These are phyloP conservation scores for Aspergillus novofumigatus DNA, from an alignment of 2,329 filamentous ascomycete species.

Conservation along the genomic window DNA sequence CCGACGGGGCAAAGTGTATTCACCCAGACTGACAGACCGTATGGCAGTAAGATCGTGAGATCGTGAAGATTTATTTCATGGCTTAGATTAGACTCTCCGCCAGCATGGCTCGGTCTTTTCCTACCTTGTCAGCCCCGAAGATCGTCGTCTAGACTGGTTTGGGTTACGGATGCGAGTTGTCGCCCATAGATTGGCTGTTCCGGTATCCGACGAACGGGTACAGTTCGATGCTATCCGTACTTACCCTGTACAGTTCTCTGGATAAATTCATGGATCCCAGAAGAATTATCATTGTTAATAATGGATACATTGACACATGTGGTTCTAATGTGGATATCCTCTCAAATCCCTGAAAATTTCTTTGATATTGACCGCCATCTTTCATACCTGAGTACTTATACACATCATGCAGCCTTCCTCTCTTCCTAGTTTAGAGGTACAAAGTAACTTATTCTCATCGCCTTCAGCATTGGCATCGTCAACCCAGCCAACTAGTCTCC, in stretches of 20 bases:
- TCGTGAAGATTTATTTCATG: background rate
- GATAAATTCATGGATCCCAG: background rate
- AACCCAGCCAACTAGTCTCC: background rate
- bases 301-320: background rate
- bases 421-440: background rate
- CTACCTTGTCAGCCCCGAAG: background rate
- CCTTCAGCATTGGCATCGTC: background rate
- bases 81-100: background rate
- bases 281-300: background rate
- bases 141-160: conserved; percentile 4
- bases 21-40: no score
- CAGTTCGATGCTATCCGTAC: background rate
- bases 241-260: no score
- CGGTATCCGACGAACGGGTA: background rate
- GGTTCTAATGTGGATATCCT: background rate
- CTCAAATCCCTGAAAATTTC: background rate
- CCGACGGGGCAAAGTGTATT: no score
- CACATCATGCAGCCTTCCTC: background rate
- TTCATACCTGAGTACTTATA: background rate
- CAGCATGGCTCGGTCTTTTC: background rate
- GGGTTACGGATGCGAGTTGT: background rate
- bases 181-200: background rate
- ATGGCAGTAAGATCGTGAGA: background rate
- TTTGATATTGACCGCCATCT: background rate
- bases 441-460: background rate